Conservation (phyloP, 1,284 basidiomycete genomes). For the Naganishia sp. region DNA sequence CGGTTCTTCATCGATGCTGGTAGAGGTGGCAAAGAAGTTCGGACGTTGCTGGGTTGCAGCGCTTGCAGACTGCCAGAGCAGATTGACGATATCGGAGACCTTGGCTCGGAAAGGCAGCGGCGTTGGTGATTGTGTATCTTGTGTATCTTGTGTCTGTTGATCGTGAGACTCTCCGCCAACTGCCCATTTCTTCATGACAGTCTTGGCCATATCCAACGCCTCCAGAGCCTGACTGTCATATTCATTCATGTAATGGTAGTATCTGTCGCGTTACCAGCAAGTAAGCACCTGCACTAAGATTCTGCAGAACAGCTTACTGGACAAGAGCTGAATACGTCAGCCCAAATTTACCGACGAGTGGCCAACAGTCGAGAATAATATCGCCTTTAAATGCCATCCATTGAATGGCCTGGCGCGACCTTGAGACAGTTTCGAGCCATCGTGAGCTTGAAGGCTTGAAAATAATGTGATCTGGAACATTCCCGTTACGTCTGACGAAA, state of each 20-base stretch:
- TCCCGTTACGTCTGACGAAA: not conserved
- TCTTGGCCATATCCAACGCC: not conserved
- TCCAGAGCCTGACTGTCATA: not conserved
- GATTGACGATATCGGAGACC: not conserved
- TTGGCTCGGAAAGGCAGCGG: not conserved
- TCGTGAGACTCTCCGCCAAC: not conserved
- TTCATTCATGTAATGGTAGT: not conserved
- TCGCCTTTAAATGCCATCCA: not conserved
- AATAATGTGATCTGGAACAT: not conserved
- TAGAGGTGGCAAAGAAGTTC: too few species aligned
- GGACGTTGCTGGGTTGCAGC: not conserved
- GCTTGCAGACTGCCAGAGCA: not conserved
- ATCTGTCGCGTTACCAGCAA: not conserved
- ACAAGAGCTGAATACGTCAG: not conserved
- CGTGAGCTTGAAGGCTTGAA: not conserved
- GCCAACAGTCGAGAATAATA: not conserved
- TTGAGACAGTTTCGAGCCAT: not conserved
- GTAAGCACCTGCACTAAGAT: not conserved
- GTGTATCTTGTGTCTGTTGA: too few species aligned
- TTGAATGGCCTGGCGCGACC: not conserved
- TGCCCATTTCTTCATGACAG: not conserved
- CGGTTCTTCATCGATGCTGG: too few species aligned
- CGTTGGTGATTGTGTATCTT: not conserved
- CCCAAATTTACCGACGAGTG: not conserved
- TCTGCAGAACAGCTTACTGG: not conserved